Evolutionary conservation across 768 basidiomycete species (phyloP).

Genomic region (Leccinum broughii): DNA sequence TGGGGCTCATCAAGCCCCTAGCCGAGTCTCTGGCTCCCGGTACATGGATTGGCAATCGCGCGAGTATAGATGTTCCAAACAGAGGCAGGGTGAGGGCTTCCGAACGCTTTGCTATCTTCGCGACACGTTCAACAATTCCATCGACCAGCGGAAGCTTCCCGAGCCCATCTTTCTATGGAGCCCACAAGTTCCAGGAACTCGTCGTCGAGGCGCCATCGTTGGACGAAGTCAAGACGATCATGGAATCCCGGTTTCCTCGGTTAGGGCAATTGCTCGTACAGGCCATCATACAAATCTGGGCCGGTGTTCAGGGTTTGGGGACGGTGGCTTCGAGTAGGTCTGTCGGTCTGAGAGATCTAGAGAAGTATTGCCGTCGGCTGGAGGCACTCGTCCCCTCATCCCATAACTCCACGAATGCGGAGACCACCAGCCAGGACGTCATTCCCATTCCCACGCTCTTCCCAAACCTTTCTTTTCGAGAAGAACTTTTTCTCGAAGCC

Average conservation of each 20-base stretch:
- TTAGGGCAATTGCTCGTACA: constrained; percentile 50
- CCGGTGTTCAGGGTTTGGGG: constrained; percentile 51
- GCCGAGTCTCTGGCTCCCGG: constrained; percentile 68
- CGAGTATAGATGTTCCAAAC: constrained; percentile 69
- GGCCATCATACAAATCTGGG: constrained; percentile 72
- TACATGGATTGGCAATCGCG: constrained; percentile 75
- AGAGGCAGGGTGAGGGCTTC: constrained; percentile 73
- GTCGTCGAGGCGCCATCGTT: constrained; percentile 57
- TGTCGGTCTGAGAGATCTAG: constrained; percentile 76
- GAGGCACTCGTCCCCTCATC: constrained; percentile 57
- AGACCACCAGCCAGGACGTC: constrained; percentile 22
- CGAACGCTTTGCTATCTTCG: constrained; percentile 83
- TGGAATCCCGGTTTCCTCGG: constrained; percentile 63
- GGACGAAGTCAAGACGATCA: constrained; percentile 69
- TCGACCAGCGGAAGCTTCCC: constrained; percentile 51
- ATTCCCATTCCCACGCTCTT: constrained; percentile 49
- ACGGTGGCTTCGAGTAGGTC: constrained; percentile 53
- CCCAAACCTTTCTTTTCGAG: constrained; percentile 72
- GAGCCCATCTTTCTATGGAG: constrained; percentile 74
- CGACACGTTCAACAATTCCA: constrained; percentile 70
- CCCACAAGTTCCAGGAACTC: constrained; percentile 81
- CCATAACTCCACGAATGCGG: constrained; percentile 44
- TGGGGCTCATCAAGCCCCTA: constrained; percentile 84
- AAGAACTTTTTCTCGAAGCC: constrained; percentile 87
- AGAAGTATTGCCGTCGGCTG: constrained; percentile 80